Evolutionary conservation across 192 early-diverging fungal species (phyloP).

Genomic region (Rhizoclosmatium sp.): DNA sequence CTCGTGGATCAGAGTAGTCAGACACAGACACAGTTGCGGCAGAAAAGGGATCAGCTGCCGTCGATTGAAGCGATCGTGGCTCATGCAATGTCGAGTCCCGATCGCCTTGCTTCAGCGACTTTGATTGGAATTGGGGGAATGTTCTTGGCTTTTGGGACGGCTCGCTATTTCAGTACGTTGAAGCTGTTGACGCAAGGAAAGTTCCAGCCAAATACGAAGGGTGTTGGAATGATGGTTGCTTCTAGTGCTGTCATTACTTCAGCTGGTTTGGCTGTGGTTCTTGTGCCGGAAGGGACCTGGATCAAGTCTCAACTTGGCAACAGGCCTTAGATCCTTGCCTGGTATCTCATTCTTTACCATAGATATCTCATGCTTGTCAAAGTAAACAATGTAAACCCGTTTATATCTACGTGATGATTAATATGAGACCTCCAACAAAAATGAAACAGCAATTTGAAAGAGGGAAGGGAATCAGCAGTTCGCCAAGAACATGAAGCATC

Average conservation of each 20-base stretch:
- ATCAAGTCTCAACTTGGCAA: too few relatives aligned
- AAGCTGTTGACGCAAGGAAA: conserved; percentile 4
- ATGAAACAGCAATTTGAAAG: background rate
- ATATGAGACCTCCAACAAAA: background rate
- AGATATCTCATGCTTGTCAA: too few relatives aligned
- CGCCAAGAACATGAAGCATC: conserved; percentile 3
- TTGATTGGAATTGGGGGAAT: conserved; percentile 13
- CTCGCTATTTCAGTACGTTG: background rate
- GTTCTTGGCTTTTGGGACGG: conserved; percentile 7
- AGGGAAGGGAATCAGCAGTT: background rate
- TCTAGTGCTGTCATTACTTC: background rate
- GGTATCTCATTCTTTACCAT: too few relatives aligned
- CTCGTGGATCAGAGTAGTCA: background rate
- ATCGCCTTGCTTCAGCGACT: background rate
- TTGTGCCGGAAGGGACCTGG: conserved; percentile 1
- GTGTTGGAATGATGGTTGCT: conserved; percentile 18
- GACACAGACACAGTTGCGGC: too few relatives aligned
- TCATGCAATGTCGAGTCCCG: background rate
- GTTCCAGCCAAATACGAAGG: conserved; percentile 19
- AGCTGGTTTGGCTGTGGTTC: background rate
- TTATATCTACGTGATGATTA: too few relatives aligned
- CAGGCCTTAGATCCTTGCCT: too few relatives aligned
- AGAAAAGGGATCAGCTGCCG: background rate
- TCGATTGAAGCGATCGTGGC: background rate
- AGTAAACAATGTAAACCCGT: too few relatives aligned